phyloP scores from a whole-genome alignment of 2,329 filamentous ascomycete species.

The Botryotinia convoluta region DNA sequence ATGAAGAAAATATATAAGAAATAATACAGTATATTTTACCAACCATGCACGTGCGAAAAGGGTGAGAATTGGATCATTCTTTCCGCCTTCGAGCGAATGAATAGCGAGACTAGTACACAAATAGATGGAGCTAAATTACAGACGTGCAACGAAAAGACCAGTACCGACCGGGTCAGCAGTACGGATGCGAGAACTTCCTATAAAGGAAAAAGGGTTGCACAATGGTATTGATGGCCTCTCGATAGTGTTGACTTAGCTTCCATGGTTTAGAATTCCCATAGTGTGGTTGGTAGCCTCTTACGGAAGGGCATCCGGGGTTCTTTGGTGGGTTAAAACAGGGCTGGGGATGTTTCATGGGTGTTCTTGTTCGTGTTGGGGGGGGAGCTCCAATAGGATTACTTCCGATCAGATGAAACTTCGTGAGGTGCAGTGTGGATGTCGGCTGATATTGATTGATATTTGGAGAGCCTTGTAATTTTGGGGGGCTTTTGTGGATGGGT shows the following conservation, averaged over 20 bases:
- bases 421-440: not conserved
- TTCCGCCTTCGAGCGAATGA: not conserved
- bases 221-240: not conserved
- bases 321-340: not conserved
- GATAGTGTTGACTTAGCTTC: slow-evolving; percentile 4
- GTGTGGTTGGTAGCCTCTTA: not conserved
- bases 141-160: slow-evolving; percentile 21
- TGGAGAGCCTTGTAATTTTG: not conserved
- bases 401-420: not conserved
- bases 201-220: not conserved
- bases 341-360: not conserved
- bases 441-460: not conserved
- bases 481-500: not conserved
- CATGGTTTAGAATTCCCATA: not conserved
- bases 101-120: slow-evolving; percentile 9
- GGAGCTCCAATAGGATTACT: not conserved
- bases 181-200: not conserved
- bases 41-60: not conserved
- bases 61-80: not conserved
- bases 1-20: slow-evolving; percentile 2
- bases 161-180: not conserved
- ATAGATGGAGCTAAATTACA: slow-evolving; percentile 19
- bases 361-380: not conserved
- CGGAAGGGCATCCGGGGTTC: not conserved
- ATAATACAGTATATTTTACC: not conserved